Conservation (phyloP, 177 flowering plant species). For the Telopea speciosissima region DNA sequence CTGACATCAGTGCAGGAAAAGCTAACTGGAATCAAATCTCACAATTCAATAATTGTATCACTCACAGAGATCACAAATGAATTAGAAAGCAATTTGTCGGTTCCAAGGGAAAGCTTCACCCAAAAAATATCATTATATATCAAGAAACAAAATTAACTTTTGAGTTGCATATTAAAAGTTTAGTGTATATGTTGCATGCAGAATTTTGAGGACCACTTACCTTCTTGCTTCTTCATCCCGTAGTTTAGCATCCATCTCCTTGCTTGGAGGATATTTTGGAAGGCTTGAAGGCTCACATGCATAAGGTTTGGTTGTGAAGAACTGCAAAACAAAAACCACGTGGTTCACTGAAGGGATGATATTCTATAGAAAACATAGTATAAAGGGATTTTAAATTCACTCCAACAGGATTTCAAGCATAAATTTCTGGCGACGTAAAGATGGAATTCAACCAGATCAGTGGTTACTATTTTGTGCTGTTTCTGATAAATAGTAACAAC, state of each 20-base stretch:
- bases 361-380: background rate
- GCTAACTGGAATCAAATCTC: background rate
- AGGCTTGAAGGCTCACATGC: conserved; percentile 82
- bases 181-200: too few relatives aligned
- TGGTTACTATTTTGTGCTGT: background rate
- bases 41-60: too few relatives aligned
- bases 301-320: conserved; percentile 63
- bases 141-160: background rate
- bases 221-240: conserved; percentile 83
- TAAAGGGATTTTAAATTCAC: background rate
- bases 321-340: conserved; percentile 35
- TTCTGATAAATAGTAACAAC: background rate
- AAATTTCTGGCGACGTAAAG: background rate
- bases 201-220: conserved; percentile 20
- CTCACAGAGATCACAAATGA: background rate
- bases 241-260: conserved; percentile 79
- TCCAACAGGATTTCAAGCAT: background rate
- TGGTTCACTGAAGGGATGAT: background rate
- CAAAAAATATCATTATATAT: background rate
- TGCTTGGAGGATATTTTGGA: conserved; percentile 84
- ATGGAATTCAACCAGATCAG: background rate
- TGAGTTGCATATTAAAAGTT: too few relatives aligned
- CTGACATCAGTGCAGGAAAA: background rate
- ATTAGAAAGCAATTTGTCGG: background rate
- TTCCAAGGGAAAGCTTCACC: background rate